phyloP scores from a whole-genome alignment of 192 early-diverging fungal species.

The Gorgonomyces haynaldii region DNA sequence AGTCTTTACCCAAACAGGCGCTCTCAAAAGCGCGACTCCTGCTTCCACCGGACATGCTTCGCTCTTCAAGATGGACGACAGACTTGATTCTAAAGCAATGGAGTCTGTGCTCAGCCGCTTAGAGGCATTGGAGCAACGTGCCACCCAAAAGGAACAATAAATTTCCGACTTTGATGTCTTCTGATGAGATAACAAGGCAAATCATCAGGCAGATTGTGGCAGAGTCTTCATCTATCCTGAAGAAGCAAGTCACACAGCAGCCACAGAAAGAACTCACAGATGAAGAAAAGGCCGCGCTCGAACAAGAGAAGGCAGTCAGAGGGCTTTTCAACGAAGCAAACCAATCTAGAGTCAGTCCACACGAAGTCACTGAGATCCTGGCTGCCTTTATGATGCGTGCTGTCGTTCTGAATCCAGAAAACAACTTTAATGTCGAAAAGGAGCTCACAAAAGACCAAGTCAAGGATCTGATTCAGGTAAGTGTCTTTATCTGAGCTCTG shows the following conservation, averaged over 20 bases:
- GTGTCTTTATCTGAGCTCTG: slow-evolving; percentile 17
- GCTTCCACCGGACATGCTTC: too few relatives aligned
- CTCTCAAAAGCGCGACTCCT: slow-evolving; percentile 2
- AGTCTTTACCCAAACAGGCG: slow-evolving; percentile 3
- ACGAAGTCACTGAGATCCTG: slow-evolving; percentile 41
- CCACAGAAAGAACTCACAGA: too few relatives aligned
- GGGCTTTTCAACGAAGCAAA: slow-evolving; percentile 18
- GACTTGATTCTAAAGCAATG: too few relatives aligned
- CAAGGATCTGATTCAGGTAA: slow-evolving; percentile 38
- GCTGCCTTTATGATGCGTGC: slow-evolving; percentile 50
- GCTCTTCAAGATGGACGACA: too few relatives aligned
- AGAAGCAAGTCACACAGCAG: slow-evolving; percentile 8
- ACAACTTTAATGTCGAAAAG: slow-evolving; percentile 37
- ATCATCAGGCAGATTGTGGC: slow-evolving; percentile 43
- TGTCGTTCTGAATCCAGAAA: slow-evolving; percentile 40
- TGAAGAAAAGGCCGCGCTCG: not conserved
- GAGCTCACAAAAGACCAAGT: slow-evolving; percentile 44
- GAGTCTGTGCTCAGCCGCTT: too few relatives aligned
- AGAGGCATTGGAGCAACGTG: too few relatives aligned
- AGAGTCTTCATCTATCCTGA: slow-evolving; percentile 24
- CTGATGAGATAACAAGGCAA: slow-evolving; percentile 41
- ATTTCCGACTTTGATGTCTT: slow-evolving; percentile 11
- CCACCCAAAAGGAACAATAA: too few relatives aligned
- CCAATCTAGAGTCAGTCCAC: slow-evolving; percentile 14
- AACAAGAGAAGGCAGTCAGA: slow-evolving; percentile 7